Percentiles rank a stretch among this genome's conserved stretches.
These are phyloP conservation scores for Thraustochytrium striatum DNA, from an alignment of 352 stramenopile species.

Conservation along the genomic window DNA sequence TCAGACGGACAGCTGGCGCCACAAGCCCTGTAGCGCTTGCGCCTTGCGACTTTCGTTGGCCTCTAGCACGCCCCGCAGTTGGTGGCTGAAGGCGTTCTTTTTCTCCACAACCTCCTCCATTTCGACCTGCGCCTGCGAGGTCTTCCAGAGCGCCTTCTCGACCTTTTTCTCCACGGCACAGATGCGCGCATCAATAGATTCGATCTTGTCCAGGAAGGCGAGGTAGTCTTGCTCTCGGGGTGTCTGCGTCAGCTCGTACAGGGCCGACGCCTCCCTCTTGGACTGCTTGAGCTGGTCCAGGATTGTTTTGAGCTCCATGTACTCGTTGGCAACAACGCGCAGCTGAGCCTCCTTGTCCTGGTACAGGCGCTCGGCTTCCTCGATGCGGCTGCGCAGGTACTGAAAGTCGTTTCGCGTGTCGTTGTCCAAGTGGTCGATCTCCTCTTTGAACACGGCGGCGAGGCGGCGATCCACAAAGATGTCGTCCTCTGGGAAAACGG, in stretches of 20 bases:
- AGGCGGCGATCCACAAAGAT: constrained; percentile 38
- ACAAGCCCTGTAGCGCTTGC: constrained; percentile 18
- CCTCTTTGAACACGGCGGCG: constrained; percentile 17
- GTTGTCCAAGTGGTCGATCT: constrained; percentile 42
- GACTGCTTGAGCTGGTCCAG: constrained; percentile 13
- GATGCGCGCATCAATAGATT: constrained; percentile 38
- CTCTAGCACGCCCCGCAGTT: constrained; percentile 17
- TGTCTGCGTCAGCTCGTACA: constrained; percentile 15
- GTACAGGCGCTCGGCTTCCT: constrained; percentile 21
- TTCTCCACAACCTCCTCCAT: constrained; percentile 32
- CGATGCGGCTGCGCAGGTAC: constrained; percentile 38
- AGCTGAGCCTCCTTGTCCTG: constrained; percentile 14
- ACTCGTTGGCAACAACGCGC: constrained; percentile 6
- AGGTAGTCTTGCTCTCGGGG: constrained; percentile 12
- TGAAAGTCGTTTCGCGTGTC: constrained; percentile 36
- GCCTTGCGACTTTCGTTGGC: constrained; percentile 21
- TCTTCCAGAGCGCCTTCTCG: constrained; percentile 4
- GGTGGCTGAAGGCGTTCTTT: constrained; percentile 21
- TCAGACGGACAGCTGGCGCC: constrained; percentile 11
- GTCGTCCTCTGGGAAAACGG: constrained; percentile 14
- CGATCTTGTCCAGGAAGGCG: constrained; percentile 29
- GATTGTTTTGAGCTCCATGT: constrained; percentile 30
- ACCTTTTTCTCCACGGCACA: not conserved
- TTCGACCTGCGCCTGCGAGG: constrained; percentile 38
- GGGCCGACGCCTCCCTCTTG: constrained; percentile 1